A percentile compares a stretch with the other conserved stretches of the same genome.
phyloP scores from a whole-genome alignment of 768 basidiomycete species.

The Terana coerulea region DNA sequence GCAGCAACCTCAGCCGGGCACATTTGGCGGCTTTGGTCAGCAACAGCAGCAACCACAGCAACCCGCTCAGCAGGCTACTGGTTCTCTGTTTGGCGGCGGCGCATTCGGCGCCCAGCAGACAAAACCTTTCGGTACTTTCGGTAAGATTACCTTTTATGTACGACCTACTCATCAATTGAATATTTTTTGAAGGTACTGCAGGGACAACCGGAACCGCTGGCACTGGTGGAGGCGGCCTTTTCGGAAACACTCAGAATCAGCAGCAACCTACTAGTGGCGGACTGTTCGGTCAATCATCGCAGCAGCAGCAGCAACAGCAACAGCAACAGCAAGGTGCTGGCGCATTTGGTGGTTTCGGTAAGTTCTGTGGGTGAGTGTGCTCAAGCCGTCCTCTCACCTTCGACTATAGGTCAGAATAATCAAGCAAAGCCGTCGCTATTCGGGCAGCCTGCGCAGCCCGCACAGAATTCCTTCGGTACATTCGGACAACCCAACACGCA shows the following conservation, averaged over 20 bases:
- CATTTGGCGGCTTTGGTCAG: constrained; percentile 28
- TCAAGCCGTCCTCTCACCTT: neutral
- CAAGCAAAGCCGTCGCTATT: constrained; percentile 46
- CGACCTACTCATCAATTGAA: neutral
- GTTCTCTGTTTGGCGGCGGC: constrained; percentile 5
- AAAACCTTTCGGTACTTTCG: constrained; percentile 39
- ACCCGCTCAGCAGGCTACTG: constrained; percentile 4
- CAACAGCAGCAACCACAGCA: constrained; percentile 18
- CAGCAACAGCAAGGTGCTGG: constrained; percentile 19
- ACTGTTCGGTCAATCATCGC: constrained; percentile 37
- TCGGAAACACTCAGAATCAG: constrained; percentile 24
- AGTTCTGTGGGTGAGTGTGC: neutral
- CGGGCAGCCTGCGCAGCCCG: constrained; percentile 34
- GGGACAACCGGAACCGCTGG: constrained; percentile 20
- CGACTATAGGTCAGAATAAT: constrained; percentile 19
- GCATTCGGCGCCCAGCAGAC: constrained; percentile 13
- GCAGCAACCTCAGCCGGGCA: constrained; percentile 7
- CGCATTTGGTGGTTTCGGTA: constrained; percentile 36
- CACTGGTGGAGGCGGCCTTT: constrained; percentile 28
- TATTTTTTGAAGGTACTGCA: constrained; percentile 8
- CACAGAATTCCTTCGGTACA: constrained; percentile 5
- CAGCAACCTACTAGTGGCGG: constrained; percentile 27
- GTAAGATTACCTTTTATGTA: constrained; percentile 17
- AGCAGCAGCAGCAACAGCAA: constrained; percentile 25
- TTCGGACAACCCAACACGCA: constrained; percentile 13